Conservation (phyloP, 345 rosid genomes). For the Aegle marmelos region DNA sequence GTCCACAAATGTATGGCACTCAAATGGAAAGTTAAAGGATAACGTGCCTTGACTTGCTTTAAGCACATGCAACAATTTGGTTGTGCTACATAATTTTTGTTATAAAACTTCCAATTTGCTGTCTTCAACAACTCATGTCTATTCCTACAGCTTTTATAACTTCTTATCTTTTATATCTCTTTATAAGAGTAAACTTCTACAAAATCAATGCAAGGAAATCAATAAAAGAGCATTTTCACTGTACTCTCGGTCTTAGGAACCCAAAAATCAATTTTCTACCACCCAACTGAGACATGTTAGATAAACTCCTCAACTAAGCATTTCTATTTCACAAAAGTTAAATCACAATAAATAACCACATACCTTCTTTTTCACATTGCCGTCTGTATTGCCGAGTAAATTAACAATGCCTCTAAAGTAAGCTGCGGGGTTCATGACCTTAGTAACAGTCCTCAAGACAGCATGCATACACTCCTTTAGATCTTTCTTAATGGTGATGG, state of each 20-base stretch:
- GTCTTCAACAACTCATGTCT: background rate
- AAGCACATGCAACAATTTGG: background rate
- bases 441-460: slow-evolving; percentile 56
- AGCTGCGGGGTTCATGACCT: slow-evolving; percentile 57
- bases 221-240: background rate
- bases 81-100: background rate
- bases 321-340: background rate
- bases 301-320: background rate
- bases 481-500: slow-evolving; percentile 43
- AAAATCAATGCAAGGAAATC: background rate
- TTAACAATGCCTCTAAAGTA: slow-evolving; percentile 64
- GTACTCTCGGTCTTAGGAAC: background rate
- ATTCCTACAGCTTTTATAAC: background rate
- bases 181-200: background rate
- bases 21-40: background rate
- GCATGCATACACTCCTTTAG: slow-evolving; percentile 50
- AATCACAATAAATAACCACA: slow-evolving; percentile 1
- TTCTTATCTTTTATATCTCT: background rate
- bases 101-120: background rate
- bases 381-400: slow-evolving; percentile 63
- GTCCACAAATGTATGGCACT: background rate
- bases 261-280: background rate
- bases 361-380: slow-evolving; percentile 73
- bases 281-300: background rate
- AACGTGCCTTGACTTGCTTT: background rate